Conservation (phyloP, 495 filamentous ascomycete species). For the Lentithecium fluviatile region DNA sequence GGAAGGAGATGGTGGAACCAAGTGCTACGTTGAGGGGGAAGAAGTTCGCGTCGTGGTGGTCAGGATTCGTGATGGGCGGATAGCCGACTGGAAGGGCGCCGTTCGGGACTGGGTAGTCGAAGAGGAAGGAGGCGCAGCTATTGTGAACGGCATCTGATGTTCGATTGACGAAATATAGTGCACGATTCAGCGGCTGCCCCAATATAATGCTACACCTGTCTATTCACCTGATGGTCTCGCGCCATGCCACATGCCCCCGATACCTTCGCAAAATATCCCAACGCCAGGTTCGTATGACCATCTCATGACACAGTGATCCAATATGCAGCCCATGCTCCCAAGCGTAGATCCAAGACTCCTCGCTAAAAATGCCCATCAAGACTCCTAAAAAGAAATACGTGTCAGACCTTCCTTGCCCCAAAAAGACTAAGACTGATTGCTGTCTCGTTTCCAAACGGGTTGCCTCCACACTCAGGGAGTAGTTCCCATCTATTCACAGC, state of each 20-base stretch:
- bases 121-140: background rate
- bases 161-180: too few relatives aligned
- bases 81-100: conserved; percentile 46
- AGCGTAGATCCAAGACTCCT: background rate
- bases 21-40: conserved; percentile 43
- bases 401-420: conserved; percentile 29
- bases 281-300: background rate
- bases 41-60: conserved; percentile 47
- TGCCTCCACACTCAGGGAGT: conserved; percentile 28
- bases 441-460: conserved; percentile 33
- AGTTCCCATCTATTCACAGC: conserved; percentile 35
- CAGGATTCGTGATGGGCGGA: conserved; percentile 44
- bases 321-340: background rate
- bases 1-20: conserved; percentile 42
- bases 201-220: too few relatives aligned
- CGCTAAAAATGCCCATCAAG: background rate
- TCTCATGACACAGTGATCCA: background rate
- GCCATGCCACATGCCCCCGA: too few relatives aligned
- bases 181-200: too few relatives aligned
- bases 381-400: too few relatives aligned
- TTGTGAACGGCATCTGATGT: too few relatives aligned
- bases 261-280: too few relatives aligned
- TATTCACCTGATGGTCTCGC: too few relatives aligned
- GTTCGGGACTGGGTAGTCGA: conserved; percentile 41
- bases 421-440: conserved; percentile 34